Evolutionary conservation across 208 protist species (phyloP), one percentile per base, ranked within the genome.

Genomic region (Borovskyia barvae): DNA sequence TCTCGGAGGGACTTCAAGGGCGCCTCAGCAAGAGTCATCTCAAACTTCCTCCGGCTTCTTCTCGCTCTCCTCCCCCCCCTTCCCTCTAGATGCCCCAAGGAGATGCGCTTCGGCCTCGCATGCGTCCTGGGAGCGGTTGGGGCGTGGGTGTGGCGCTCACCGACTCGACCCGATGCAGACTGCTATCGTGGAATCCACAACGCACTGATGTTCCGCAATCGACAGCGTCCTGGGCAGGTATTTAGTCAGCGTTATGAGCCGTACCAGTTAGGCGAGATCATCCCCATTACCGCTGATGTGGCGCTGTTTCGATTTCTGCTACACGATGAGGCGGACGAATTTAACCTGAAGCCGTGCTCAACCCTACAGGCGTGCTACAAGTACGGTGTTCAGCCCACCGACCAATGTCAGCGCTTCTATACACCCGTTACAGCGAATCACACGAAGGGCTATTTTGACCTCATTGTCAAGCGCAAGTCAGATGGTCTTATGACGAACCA

Each of bases 321-420:
- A 15, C 75, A 85, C 33, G 50, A 84, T 8, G 17, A 41, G 4
- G 75, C 89, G n/a, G 77, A 85, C 46, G 82, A 90, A 71, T 92
- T 94, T 57, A 90, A 90, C 57, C 67, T 94, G 29, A 85, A 80
- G 66, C 85, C 88, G 1, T 94, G 87, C 68, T 87, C 78, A 25
- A 94, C 85, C 9, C 69, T 96, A 20, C 85, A 94, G 71, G 85
- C 87, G 33, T 92, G 87, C 63, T 92, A 90, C 82, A 93, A 93
- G 66, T 87, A 88, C 50, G 86, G 90, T 35, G 80, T 87, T 37
- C 86, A 94, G 59, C 77, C 80, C 8, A 86, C 65, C 22, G 86
- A 94, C 17, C 80, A 92, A 66, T 92, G 85, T 25, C 77, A 92
- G 32, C 87, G 92, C 56, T 93, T 92, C 61, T 97, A 97, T 71